Conservation (phyloP, 805 yeast species). For the Brettanomyces custersianus region DNA sequence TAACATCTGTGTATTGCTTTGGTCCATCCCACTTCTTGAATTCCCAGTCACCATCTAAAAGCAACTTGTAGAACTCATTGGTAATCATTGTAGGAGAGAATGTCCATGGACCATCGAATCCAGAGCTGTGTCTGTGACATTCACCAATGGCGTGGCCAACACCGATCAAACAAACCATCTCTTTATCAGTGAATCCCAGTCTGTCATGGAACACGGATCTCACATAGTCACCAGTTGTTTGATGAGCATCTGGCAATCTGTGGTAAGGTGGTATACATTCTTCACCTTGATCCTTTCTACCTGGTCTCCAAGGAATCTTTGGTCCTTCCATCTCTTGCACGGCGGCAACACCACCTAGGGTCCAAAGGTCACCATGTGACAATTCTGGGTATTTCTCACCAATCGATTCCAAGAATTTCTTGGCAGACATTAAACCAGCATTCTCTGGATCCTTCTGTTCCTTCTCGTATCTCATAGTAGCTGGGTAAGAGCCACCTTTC, state of each 20-base stretch:
- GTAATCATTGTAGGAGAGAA: conserved; percentile 66
- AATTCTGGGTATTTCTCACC: conserved; percentile 49
- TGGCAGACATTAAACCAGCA: conserved; percentile 44
- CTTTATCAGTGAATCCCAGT: conserved; percentile 39
- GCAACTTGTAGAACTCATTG: conserved; percentile 61
- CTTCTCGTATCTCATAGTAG: conserved; percentile 42
- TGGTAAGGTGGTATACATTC: conserved; percentile 35
- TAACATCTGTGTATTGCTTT: conserved; percentile 54
- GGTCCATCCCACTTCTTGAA: conserved; percentile 51
- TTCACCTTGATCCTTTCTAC: conserved; percentile 31
- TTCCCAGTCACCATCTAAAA: conserved; percentile 50
- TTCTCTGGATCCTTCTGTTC: conserved; percentile 45
- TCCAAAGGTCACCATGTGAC: conserved; percentile 62
- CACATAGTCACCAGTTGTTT: conserved; percentile 35
- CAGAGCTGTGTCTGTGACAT: conserved; percentile 48
- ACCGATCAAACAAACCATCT: conserved; percentile 38
- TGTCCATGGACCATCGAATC: conserved; percentile 89
- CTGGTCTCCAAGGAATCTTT: conserved; percentile 46
- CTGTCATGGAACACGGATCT: conserved; percentile 32
- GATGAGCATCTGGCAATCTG: conserved; percentile 41
- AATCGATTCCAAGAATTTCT: conserved; percentile 47
- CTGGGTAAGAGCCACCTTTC: conserved; percentile 40
- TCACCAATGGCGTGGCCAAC: conserved; percentile 40
- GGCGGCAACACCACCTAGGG: conserved; percentile 60
- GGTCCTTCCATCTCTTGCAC: conserved; percentile 63